Conservation (phyloP, 2,329 filamentous ascomycete genomes). For the Cladosporium halotolerans region DNA sequence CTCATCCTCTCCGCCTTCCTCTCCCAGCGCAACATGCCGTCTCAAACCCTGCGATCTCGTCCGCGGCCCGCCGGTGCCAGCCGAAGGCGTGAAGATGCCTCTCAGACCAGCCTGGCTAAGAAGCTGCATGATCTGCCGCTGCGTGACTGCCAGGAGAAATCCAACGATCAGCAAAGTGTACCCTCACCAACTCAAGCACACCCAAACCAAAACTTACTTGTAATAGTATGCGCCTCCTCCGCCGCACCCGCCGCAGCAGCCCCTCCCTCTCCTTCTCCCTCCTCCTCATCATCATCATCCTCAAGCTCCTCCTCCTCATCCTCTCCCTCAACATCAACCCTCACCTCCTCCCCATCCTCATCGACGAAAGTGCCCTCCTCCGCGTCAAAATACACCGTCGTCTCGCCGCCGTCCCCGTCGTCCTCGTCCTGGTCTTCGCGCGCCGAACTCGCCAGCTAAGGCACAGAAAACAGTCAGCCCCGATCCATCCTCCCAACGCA, state of each 20-base stretch:
- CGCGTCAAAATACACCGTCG: conserved; percentile 32
- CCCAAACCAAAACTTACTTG: not conserved
- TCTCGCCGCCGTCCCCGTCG: conserved; percentile 37
- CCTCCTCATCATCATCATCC: conserved; percentile 20
- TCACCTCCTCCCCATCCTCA: conserved; percentile 23
- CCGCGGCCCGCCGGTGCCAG: conserved; percentile 16
- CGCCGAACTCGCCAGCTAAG: conserved; percentile 30
- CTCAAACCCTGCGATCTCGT: conserved; percentile 22
- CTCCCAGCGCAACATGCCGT: conserved; percentile 20
- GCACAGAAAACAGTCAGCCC: conserved; percentile 3
- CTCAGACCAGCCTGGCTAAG: conserved; percentile 49
- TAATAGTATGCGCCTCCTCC: not conserved
- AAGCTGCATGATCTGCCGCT: conserved; percentile 48
- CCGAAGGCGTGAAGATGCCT: conserved; percentile 41
- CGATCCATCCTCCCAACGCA: not conserved
- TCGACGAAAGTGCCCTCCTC: conserved; percentile 31
- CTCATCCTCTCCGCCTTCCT: conserved; percentile 26
- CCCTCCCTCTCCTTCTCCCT: conserved; percentile 20
- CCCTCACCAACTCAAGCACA: not conserved
- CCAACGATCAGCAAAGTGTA: not conserved
- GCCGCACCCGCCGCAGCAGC: not conserved
- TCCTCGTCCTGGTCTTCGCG: conserved; percentile 37
- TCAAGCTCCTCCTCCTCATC: conserved; percentile 28
- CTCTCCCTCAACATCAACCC: conserved; percentile 19
- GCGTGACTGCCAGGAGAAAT: conserved; percentile 32